phyloP scores from a whole-genome alignment of 1,139 yeast genomes.

The Pichia sp. region DNA sequence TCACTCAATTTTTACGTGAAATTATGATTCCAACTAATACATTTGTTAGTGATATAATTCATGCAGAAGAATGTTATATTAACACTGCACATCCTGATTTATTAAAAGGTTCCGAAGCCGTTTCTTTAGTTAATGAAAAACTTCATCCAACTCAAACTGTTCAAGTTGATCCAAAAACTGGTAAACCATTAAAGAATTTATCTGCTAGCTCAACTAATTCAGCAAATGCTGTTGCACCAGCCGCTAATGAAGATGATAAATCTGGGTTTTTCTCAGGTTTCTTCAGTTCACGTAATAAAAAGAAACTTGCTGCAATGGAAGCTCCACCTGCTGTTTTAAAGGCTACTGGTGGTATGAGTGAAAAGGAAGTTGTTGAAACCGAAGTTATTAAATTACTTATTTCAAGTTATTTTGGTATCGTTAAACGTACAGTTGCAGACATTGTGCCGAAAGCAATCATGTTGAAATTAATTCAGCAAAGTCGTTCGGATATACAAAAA shows the following conservation, averaged over 20 bases:
- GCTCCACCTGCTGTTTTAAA: conserved; percentile 94
- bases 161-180: conserved; percentile 88
- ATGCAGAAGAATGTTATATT: conserved; percentile 85
- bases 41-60: conserved; percentile 76
- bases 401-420: conserved; percentile 84
- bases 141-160: conserved; percentile 73
- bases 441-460: conserved; percentile 91
- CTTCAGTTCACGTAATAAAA: conserved; percentile 87
- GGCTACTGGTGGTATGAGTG: conserved; percentile 93
- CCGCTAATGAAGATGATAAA: conserved; percentile 35
- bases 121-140: conserved; percentile 89
- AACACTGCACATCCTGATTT: conserved; percentile 98
- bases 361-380: conserved; percentile 93
- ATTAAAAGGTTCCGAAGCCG: conserved; percentile 90
- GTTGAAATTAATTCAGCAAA: conserved; percentile 79
- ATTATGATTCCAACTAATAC: conserved; percentile 79
- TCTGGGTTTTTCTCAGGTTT: conserved; percentile 81
- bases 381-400: conserved; percentile 92
- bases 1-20: conserved; percentile 74
- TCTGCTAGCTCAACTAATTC: conserved; percentile 27
- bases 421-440: conserved; percentile 89
- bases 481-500: conserved; percentile 85
- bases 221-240: conserved; percentile 20
- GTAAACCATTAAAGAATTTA: conserved; percentile 46
- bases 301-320: conserved; percentile 92